Percentiles rank a stretch among this genome's conserved stretches.
Evolutionary conservation across 306 rosid genomes (phyloP).

Genomic region (Quillaja saponaria): DNA sequence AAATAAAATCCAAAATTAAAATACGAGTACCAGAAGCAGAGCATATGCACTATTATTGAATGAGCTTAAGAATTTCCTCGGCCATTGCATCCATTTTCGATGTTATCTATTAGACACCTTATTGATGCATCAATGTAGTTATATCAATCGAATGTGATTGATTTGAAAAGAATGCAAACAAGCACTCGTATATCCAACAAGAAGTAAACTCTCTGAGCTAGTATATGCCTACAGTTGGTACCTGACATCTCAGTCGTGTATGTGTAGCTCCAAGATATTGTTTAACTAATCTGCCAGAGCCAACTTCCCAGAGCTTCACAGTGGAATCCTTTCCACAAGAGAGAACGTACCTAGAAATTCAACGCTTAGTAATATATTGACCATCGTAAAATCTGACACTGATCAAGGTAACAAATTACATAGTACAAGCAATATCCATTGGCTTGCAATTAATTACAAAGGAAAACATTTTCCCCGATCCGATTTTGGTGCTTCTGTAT

Average conservation of each 20-base stretch:
- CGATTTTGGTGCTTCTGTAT: too few relatives aligned
- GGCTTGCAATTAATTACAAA: conserved; percentile 14
- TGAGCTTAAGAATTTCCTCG: too few relatives aligned
- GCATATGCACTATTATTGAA: conserved; percentile 21
- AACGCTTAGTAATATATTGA: conserved; percentile 28
- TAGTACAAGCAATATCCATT: background rate
- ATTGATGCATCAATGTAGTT: conserved; percentile 12
- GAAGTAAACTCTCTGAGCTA: too few relatives aligned
- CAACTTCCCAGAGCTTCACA: conserved; percentile 87
- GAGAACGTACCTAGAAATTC: conserved; percentile 68
- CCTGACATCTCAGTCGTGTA: conserved; percentile 81
- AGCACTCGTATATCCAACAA: conserved; percentile 5
- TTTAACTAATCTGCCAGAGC: conserved; percentile 80
- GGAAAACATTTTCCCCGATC: too few relatives aligned
- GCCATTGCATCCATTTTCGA: too few relatives aligned
- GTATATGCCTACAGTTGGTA: too few relatives aligned
- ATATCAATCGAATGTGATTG: conserved; percentile 15
- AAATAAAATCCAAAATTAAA: background rate
- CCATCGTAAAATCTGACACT: too few relatives aligned
- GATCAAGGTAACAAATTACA: too few relatives aligned
- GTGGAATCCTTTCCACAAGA: conserved; percentile 93
- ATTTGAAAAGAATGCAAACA: conserved; percentile 3
- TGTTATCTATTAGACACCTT: too few relatives aligned
- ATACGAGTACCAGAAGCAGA: conserved; percentile 1
- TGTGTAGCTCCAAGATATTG: conserved; percentile 82